Conservation (phyloP, 169 alveolate species). For the Eimeria acervulina region DNA sequence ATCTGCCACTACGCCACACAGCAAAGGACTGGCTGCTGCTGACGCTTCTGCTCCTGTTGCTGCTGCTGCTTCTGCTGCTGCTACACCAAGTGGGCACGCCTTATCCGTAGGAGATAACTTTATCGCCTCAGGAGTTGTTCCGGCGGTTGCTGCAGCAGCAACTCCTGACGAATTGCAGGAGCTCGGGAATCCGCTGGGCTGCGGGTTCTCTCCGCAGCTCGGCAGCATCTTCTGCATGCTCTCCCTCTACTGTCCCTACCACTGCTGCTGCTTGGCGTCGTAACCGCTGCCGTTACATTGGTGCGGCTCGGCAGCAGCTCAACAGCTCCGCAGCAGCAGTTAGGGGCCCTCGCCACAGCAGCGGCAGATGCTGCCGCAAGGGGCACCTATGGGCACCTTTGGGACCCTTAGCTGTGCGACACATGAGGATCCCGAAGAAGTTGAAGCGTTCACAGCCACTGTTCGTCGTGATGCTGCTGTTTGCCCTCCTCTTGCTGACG, state of each 20-base stretch:
- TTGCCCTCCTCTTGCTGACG: neutral
- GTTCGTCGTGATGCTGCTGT: neutral
- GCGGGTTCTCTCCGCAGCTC: neutral
- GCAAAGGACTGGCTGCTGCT: neutral
- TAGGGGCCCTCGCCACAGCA: slow-evolving; percentile 34
- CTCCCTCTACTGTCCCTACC: neutral
- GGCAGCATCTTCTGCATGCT: slow-evolving; percentile 34
- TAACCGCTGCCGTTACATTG: slow-evolving; percentile 34
- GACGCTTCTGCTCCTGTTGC: neutral
- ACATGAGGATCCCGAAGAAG: neutral
- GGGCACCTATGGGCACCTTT: neutral
- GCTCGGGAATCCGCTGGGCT: neutral
- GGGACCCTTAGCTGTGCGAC: slow-evolving; percentile 1
- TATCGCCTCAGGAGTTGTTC: slow-evolving; percentile 1
- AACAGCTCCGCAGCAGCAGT: neutral
- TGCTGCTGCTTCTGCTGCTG: neutral
- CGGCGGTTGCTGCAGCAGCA: slow-evolving; percentile 27
- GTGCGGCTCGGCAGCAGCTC: slow-evolving; percentile 19
- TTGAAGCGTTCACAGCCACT: neutral
- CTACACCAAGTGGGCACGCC: neutral
- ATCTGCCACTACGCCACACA: neutral
- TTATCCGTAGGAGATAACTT: neutral
- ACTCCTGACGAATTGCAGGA: neutral
- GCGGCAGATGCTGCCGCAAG: slow-evolving; percentile 20
- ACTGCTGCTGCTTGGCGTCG: slow-evolving; percentile 42